Percentiles rank a stretch among this genome's conserved stretches.
phyloP scores from a whole-genome alignment of 2,329 filamentous ascomycete species.

The Fusarium sacchari region DNA sequence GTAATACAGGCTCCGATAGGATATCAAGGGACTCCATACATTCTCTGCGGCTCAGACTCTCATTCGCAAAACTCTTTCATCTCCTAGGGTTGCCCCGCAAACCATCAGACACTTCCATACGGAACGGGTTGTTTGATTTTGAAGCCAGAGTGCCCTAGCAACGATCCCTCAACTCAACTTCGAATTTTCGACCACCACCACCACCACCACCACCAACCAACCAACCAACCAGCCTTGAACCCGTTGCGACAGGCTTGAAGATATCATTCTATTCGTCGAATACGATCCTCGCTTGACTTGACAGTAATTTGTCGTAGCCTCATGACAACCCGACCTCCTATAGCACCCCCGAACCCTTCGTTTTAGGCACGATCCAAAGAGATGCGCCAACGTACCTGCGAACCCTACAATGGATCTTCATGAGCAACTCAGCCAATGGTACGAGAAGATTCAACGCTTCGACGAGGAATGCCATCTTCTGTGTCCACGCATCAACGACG shows the following conservation, averaged over 20 bases:
- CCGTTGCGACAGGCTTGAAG: not conserved
- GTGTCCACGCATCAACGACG: constrained; percentile 71
- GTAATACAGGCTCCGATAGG: constrained; percentile 5
- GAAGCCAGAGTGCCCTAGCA: constrained; percentile 30
- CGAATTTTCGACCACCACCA: constrained; percentile 1
- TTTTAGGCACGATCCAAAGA: constrained; percentile 20
- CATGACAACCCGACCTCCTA: constrained; percentile 15
- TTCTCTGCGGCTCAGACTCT: not conserved
- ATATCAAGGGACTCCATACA: not conserved
- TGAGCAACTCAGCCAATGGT: constrained; percentile 56
- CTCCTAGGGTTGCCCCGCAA: not conserved
- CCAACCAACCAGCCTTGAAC: not conserved
- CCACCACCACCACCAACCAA: not conserved
- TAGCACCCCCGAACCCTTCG: constrained; percentile 2
- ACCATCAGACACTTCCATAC: constrained; percentile 5
- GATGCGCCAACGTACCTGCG: constrained; percentile 28
- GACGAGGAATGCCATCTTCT: constrained; percentile 69
- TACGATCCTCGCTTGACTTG: not conserved
- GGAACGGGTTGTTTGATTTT: constrained; percentile 8
- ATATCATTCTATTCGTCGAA: not conserved
- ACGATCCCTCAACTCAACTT: constrained; percentile 17
- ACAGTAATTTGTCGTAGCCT: not conserved
- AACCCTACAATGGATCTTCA: constrained; percentile 51
- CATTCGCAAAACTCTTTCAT: not conserved
- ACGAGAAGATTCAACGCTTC: constrained; percentile 56